A percentile compares a stretch with the other conserved stretches of the same genome.
phyloP scores from a whole-genome alignment of 129 eudicot species.

The Flaveria sonorensis region DNA sequence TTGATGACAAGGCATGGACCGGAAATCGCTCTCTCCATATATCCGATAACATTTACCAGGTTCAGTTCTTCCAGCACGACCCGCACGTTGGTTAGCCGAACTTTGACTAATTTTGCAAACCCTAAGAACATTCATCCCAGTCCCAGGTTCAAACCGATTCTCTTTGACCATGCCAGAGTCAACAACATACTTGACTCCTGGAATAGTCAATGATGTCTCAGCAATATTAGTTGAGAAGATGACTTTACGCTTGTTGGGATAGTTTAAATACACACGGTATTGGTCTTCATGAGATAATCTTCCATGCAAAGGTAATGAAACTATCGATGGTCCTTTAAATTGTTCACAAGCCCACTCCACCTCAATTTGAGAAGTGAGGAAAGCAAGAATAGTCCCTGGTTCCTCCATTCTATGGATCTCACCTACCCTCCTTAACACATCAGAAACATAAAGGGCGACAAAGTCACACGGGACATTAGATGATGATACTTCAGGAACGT shows the following conservation, averaged over 20 bases:
- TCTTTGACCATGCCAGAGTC: slow-evolving; percentile 92
- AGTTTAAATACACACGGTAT: slow-evolving; percentile 49
- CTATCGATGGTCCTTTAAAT: slow-evolving; percentile 46
- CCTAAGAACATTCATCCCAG: slow-evolving; percentile 84
- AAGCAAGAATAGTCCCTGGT: slow-evolving; percentile 80
- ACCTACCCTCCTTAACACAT: slow-evolving; percentile 54
- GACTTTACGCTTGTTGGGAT: slow-evolving; percentile 72
- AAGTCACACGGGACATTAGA: slow-evolving; percentile 28
- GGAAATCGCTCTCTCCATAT: slow-evolving; percentile 56
- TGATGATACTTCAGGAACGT: slow-evolving; percentile 46
- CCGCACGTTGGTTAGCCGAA: slow-evolving; percentile 90
- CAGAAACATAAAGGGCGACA: slow-evolving; percentile 60
- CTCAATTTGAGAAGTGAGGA: slow-evolving; percentile 83
- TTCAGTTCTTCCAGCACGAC: slow-evolving; percentile 96
- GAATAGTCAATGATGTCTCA: slow-evolving; percentile 93
- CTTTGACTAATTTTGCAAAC: slow-evolving; percentile 80
- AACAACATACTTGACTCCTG: slow-evolving; percentile 87
- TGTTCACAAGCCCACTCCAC: slow-evolving; percentile 96
- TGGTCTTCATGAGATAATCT: slow-evolving; percentile 82
- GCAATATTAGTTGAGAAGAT: slow-evolving; percentile 91
- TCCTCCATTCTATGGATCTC: slow-evolving; percentile 66
- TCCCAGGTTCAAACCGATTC: slow-evolving; percentile 71
- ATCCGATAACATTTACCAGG: slow-evolving; percentile 87
- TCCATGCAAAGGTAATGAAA: slow-evolving; percentile 83
- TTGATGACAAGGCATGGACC: slow-evolving; percentile 63